These are phyloP conservation scores for Chaetomiaceae sp. DNA, from an alignment of 2,329 filamentous ascomycete species.

Conservation along the genomic window DNA sequence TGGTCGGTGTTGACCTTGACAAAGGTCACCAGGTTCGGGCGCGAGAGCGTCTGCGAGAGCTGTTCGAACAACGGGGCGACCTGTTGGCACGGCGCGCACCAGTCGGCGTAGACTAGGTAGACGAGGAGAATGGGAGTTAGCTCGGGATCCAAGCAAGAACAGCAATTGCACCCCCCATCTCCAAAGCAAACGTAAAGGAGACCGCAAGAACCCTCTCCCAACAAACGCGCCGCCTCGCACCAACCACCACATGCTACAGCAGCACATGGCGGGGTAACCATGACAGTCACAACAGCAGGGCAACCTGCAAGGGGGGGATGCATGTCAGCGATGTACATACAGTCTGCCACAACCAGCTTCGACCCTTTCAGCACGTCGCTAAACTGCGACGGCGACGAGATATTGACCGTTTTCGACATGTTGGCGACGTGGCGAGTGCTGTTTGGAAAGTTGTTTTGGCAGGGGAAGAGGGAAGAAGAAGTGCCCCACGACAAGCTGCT, in stretches of 20 bases:
- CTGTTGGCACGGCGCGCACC: constrained; percentile 77
- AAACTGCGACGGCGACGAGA: constrained; percentile 57
- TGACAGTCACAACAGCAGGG: neutral
- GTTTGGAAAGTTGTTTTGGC: neutral
- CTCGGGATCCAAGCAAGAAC: no score
- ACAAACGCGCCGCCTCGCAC: no score
- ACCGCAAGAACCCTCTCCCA: no score
- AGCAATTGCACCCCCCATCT: no score
- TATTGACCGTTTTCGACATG: constrained; percentile 31
- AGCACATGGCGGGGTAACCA: constrained; percentile 22
- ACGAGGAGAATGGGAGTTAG: no score
- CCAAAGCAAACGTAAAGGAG: no score
- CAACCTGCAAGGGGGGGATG: no score
- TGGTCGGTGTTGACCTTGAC: constrained; percentile 80
- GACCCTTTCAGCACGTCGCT: constrained; percentile 63
- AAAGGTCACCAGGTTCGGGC: constrained; percentile 71
- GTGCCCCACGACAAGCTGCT: constrained; percentile 12
- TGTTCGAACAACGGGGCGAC: constrained; percentile 80
- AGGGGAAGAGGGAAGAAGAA: constrained; percentile 8
- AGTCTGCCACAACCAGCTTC: constrained; percentile 80
- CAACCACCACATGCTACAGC: no score
- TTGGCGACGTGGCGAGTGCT: no score
- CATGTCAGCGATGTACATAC: no score
- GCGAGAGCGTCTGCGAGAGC: constrained; percentile 65
- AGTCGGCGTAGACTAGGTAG: constrained; percentile 73